Conservation (phyloP, 1,139 yeast genomes). For the Suhomyces chickasaworum region DNA sequence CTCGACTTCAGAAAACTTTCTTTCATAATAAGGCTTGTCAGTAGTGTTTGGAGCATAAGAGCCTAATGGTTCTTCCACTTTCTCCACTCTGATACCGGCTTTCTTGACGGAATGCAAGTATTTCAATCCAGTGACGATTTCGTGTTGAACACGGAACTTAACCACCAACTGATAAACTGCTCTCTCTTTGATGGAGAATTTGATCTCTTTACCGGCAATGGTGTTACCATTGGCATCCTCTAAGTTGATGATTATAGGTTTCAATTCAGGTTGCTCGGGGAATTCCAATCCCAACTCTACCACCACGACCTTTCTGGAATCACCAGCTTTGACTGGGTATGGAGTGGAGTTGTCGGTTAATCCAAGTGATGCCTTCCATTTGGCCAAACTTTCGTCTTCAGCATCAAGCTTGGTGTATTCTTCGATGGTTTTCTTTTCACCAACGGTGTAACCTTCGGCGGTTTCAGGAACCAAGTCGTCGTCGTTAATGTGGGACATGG, state of each 20-base stretch:
- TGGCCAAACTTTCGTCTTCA: constrained; percentile 85
- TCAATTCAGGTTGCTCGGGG: constrained; percentile 56
- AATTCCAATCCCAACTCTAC: constrained; percentile 73
- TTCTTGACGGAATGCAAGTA: constrained; percentile 85
- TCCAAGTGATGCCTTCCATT: constrained; percentile 93
- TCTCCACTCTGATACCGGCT: constrained; percentile 85
- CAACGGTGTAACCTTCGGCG: constrained; percentile 71
- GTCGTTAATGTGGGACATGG: constrained; percentile 39
- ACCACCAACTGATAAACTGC: constrained; percentile 72
- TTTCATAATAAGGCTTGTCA: constrained; percentile 80
- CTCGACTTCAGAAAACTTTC: constrained; percentile 77
- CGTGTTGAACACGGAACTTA: constrained; percentile 85
- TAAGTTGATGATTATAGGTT: constrained; percentile 64
- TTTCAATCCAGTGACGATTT: constrained; percentile 86
- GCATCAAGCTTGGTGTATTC: constrained; percentile 86
- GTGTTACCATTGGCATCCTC: constrained; percentile 57
- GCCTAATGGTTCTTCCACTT: constrained; percentile 85
- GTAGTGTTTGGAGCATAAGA: constrained; percentile 89
- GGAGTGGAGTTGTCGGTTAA: constrained; percentile 55
- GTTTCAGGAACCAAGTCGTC: constrained; percentile 68
- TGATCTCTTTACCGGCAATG: constrained; percentile 53
- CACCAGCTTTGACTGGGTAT: constrained; percentile 69
- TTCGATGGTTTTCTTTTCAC: constrained; percentile 82
- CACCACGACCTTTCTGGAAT: constrained; percentile 75
- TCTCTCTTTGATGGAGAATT: constrained; percentile 76